Evolutionary conservation across 2,329 filamentous ascomycete species (phyloP).

Genomic region (Colletotrichum lentis): DNA sequence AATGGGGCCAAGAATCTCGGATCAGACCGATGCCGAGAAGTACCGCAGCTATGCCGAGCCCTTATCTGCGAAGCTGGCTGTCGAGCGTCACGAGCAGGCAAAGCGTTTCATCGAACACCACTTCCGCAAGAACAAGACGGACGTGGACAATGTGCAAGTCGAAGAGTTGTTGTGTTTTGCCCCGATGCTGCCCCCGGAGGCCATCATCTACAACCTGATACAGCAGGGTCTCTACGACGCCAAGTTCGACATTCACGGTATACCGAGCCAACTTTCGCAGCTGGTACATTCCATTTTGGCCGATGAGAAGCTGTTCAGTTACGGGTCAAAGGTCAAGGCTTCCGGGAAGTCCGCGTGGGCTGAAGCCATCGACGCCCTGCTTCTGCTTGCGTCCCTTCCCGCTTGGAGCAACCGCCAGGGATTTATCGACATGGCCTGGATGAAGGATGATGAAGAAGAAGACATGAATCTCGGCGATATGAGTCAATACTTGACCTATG

Average conservation of each 20-base stretch:
- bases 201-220: conserved; percentile 43
- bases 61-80: conserved; percentile 47
- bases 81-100: conserved; percentile 48
- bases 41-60: conserved; percentile 46
- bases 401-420: not conserved
- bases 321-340: conserved; percentile 11
- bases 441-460: not conserved
- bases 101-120: conserved; percentile 45
- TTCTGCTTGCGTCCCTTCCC: conserved; percentile 16
- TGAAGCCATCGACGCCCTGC: conserved; percentile 22
- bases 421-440: conserved; percentile 8
- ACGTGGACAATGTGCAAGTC: conserved; percentile 39
- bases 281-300: not conserved
- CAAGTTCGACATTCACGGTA: conserved; percentile 42
- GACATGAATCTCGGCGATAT: not conserved
- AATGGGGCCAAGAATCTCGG: conserved; percentile 44
- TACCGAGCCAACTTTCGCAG: not conserved
- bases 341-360: conserved; percentile 9
- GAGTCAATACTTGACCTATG: not conserved
- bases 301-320: not conserved
- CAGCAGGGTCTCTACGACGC: conserved; percentile 45
- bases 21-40: conserved; percentile 47
- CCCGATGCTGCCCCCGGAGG: conserved; percentile 40
- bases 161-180: conserved; percentile 43
- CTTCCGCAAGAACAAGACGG: conserved; percentile 46